Evolutionary conservation across 352 stramenopile genomes (phyloP).

Genomic region (Phytophthora europaea): DNA sequence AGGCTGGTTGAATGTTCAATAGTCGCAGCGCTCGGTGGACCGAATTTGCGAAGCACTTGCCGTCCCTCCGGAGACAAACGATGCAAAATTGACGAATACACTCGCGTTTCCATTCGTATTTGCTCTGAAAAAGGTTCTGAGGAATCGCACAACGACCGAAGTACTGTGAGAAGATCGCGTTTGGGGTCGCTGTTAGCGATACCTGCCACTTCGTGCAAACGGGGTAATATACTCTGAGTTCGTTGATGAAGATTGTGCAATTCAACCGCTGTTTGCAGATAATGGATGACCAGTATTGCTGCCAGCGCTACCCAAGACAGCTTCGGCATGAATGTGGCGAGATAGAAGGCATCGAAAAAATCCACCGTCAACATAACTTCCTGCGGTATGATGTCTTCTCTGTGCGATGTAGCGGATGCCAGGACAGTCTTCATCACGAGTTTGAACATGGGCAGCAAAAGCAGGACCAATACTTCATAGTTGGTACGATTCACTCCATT

Average conservation of each 20-base stretch:
- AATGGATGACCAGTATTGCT: conserved; percentile 5
- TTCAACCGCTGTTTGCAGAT: conserved; percentile 12
- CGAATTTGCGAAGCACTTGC: not conserved
- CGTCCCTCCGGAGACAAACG: not conserved
- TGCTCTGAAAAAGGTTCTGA: not conserved
- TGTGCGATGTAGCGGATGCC: not conserved
- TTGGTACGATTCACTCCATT: not conserved
- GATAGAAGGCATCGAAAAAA: conserved; percentile 30
- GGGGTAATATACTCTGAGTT: conserved; percentile 4
- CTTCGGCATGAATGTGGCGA: conserved; percentile 21
- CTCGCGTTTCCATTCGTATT: not conserved
- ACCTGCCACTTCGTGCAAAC: not conserved
- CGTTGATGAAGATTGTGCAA: conserved; percentile 13
- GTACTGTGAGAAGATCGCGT: not conserved
- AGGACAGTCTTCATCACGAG: not conserved
- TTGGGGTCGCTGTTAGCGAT: not conserved
- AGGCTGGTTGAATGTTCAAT: not conserved
- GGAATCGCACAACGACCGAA: not conserved
- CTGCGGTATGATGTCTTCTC: not conserved
- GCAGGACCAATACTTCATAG: not conserved
- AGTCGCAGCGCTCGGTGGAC: not conserved
- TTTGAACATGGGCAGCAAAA: not conserved
- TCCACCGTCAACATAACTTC: not conserved
- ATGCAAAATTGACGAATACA: not conserved
- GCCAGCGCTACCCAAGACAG: conserved; percentile 7